A percentile compares a stretch with the other conserved stretches of the same genome.
Evolutionary conservation across 306 rosid species (phyloP).

Genomic region (Cucumis melo): DNA sequence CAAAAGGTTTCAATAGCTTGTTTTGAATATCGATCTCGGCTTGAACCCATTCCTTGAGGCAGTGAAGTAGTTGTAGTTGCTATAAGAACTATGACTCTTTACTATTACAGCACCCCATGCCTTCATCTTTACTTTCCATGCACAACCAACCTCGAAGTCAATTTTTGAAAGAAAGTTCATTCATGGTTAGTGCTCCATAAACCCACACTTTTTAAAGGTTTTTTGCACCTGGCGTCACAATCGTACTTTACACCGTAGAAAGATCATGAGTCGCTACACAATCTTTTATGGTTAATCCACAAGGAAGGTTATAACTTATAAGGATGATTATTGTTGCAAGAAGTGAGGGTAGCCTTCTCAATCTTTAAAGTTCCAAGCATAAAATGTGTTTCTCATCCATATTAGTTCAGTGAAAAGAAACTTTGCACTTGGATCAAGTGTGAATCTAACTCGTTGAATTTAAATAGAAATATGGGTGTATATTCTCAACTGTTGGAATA

Average conservation of each 20-base stretch:
- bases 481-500: background rate
- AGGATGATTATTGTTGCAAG: background rate
- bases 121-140: background rate
- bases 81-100: background rate
- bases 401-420: background rate
- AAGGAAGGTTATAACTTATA: background rate
- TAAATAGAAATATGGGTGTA: background rate
- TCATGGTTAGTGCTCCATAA: background rate
- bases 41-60: background rate
- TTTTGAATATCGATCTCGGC: background rate
- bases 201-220: background rate
- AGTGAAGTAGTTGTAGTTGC: background rate
- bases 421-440: background rate
- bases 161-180: background rate
- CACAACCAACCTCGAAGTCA: background rate
- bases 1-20: background rate
- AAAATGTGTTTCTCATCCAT: background rate
- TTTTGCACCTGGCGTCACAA: background rate
- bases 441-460: background rate
- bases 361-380: background rate
- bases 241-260: background rate
- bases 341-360: background rate
- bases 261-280: background rate
- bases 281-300: background rate
- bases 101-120: background rate